A percentile compares a stretch with the other conserved stretches of the same genome.
Conservation (phyloP, 352 stramenopile species). For the Pythium sukuiense region DNA sequence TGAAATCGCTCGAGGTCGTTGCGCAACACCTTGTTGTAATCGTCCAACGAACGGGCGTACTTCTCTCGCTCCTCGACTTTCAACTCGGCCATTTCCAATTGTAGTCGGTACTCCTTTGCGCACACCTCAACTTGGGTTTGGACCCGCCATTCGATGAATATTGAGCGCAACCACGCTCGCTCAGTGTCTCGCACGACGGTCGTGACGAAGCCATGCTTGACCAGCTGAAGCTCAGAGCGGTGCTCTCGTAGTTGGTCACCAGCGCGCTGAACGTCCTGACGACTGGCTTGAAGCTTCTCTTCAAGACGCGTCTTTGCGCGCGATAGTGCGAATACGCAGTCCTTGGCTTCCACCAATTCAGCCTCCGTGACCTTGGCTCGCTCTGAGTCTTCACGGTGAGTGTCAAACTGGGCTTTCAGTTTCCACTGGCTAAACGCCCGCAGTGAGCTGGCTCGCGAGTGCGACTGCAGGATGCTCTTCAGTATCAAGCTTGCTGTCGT, state of each 20-base stretch:
- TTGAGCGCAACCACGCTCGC: slow-evolving; percentile 36
- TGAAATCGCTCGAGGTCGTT: slow-evolving; percentile 75
- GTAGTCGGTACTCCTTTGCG: slow-evolving; percentile 47
- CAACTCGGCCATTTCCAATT: slow-evolving; percentile 54
- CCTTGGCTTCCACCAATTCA: slow-evolving; percentile 57
- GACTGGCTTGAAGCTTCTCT: slow-evolving; percentile 45
- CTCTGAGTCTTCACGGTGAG: slow-evolving; percentile 22
- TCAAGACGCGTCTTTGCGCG: slow-evolving; percentile 59
- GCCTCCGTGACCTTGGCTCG: slow-evolving; percentile 31
- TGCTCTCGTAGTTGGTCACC: slow-evolving; percentile 46
- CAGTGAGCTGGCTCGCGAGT: background rate
- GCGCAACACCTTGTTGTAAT: slow-evolving; percentile 72
- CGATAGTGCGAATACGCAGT: slow-evolving; percentile 71
- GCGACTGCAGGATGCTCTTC: background rate
- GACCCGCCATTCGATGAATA: slow-evolving; percentile 51
- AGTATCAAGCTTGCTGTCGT: background rate
- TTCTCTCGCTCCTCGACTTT: slow-evolving; percentile 60
- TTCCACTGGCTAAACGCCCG: slow-evolving; percentile 12
- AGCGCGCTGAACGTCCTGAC: slow-evolving; percentile 36
- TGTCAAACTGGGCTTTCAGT: background rate
- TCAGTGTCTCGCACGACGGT: slow-evolving; percentile 52
- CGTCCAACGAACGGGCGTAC: slow-evolving; percentile 60
- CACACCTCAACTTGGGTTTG: slow-evolving; percentile 35
- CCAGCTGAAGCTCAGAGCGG: slow-evolving; percentile 54
- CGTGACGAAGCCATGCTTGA: slow-evolving; percentile 69